Conservation (phyloP, 495 filamentous ascomycete genomes). For the Corynascus novoguineensis region DNA sequence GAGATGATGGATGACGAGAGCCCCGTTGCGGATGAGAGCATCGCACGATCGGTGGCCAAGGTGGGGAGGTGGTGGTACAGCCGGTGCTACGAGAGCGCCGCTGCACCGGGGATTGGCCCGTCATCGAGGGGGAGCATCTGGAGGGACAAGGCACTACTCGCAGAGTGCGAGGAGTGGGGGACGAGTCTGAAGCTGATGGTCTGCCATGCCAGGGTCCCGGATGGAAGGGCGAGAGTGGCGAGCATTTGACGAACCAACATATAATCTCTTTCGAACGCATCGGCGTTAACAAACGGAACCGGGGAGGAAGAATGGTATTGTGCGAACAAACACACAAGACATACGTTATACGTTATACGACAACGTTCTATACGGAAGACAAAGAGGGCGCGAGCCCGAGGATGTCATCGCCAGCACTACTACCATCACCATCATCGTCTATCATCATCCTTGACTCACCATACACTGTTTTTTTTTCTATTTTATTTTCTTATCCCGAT, state of each 20-base stretch:
- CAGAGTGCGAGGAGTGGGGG: slow-evolving; percentile 78
- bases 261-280: too few species aligned
- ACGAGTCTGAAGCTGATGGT: slow-evolving; percentile 88
- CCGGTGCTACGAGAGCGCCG: slow-evolving; percentile 73
- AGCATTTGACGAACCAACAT: too few species aligned
- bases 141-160: slow-evolving; percentile 66
- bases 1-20: slow-evolving; percentile 65
- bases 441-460: too few species aligned
- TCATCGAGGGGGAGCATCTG: slow-evolving; percentile 60
- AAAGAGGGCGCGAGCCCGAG: slow-evolving; percentile 18
- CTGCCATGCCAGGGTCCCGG: slow-evolving; percentile 65
- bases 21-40: slow-evolving; percentile 64
- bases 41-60: slow-evolving; percentile 83
- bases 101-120: slow-evolving; percentile 46
- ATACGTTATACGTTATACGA: neutral
- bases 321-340: slow-evolving; percentile 6
- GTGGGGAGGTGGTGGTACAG: slow-evolving; percentile 97
- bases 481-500: too few species aligned
- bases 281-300: neutral
- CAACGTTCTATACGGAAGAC: neutral
- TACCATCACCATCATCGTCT: too few species aligned
- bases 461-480: neutral
- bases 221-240: slow-evolving; percentile 36
- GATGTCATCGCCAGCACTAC: too few species aligned
- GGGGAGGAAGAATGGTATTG: neutral